Evolutionary conservation across 257 asterid species (phyloP).

Genomic region (Primulina tabacum): DNA sequence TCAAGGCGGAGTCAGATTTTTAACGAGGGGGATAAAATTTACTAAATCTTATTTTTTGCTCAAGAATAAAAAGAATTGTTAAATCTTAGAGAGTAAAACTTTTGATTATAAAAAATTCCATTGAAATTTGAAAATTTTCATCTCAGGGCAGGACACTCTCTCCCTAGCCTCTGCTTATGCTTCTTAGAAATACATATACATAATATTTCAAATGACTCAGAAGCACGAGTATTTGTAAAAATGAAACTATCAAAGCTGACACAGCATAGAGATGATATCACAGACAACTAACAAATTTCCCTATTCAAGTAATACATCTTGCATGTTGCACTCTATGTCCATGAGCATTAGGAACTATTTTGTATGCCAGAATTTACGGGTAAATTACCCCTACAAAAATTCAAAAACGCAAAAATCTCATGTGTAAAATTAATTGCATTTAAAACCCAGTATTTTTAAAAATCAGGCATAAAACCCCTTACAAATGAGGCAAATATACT

Average conservation of each 20-base stretch:
- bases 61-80: too few species aligned
- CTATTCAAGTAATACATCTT: too few species aligned
- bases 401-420: too few species aligned
- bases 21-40: background rate
- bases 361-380: background rate
- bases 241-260: background rate
- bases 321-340: background rate
- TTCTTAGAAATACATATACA: too few species aligned
- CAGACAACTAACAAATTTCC: background rate
- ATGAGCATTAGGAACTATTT: background rate
- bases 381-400: too few species aligned
- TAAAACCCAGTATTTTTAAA: too few species aligned
- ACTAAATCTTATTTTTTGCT: background rate
- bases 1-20: background rate
- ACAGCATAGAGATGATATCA: background rate
- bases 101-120: too few species aligned
- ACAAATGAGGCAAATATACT: too few species aligned
- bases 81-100: background rate
- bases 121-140: too few species aligned
- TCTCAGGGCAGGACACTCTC: too few species aligned
- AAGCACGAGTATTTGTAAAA: background rate
- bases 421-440: too few species aligned
- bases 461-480: too few species aligned
- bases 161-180: background rate
- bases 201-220: background rate